Base-by-base conservation (phyloP, 306 rosid genomes). In the Amphicarpaea edgeworthii region DNA sequence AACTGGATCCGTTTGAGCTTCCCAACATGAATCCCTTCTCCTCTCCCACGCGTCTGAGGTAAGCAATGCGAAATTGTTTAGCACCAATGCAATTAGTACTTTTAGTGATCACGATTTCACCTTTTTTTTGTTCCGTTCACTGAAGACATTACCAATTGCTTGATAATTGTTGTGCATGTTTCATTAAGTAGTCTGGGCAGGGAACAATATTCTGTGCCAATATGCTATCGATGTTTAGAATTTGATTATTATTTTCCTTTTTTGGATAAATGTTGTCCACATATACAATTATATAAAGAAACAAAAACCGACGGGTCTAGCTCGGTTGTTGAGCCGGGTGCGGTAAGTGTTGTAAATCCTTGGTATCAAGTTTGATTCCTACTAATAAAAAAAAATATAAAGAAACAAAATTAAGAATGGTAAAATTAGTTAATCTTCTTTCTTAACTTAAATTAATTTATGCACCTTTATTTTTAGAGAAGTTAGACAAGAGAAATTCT, bases 21-120 rank as follows among this genome's bases (percentile, higher is more conserved):
- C 88, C 86, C 78, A 80, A 71, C 86, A 88, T 90, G 96, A 92
- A 92, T 79, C 91, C 97, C 23, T 92, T 92, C 85, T 90, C 93
- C 3, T 88, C 96, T 23, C 85, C 89, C 58, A 34, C 68, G 16
- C 46, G 46, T 62, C n/a, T 62, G 19, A 62, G 68, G 68, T 62
- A 0, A 16, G 68, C 26, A 16, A 3, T 34, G 19, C 68, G 0
- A 49, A 15, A 38, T 63, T 70, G 41, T 64, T 70, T 64, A 42
- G 14, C 20, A 28, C 6, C 38, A 24, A 32, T 30, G 32, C 68
- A 45, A 77, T 51, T 46, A 58, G 26, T n/a, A 6, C 32, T 57
- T 76, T 54, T 64, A 24, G 58, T 57, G 57, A n/a, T 50, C 40
- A 53, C 30, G 6, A 41, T 71, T 21, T 19, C n/a, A n/a, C 19